phyloP scores from a whole-genome alignment of 2,329 filamentous ascomycete genomes.

The Colletotrichum sp. region DNA sequence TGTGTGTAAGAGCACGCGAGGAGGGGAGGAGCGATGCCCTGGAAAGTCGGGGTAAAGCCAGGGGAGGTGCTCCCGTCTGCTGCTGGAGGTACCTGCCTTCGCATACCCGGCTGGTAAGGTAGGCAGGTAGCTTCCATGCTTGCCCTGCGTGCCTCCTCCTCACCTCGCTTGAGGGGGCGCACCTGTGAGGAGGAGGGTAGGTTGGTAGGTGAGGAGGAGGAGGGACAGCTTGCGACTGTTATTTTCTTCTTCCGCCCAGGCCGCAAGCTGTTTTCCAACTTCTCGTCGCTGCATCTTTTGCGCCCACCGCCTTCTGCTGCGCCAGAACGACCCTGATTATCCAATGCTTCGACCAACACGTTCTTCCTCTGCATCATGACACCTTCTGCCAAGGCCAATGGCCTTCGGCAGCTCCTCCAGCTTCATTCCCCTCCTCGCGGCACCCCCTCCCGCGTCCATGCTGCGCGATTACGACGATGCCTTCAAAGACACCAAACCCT shows the following conservation, averaged over 20 bases:
- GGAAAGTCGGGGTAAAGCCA: conserved; percentile 2
- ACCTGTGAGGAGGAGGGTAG: background rate
- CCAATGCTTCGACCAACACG: background rate
- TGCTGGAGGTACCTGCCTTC: background rate
- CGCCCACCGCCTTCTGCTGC: background rate
- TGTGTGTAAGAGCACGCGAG: background rate
- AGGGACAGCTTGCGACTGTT: background rate
- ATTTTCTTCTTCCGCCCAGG: background rate
- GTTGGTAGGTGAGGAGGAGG: background rate
- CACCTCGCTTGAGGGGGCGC: background rate
- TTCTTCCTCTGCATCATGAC: conserved; percentile 2
- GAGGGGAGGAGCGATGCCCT: background rate
- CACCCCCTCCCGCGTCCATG: conserved; percentile 29
- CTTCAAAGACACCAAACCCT: background rate
- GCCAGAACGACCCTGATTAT: background rate
- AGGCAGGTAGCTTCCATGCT: background rate
- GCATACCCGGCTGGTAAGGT: background rate
- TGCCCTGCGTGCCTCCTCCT: background rate
- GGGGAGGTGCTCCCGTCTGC: background rate
- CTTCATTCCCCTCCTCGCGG: conserved; percentile 25
- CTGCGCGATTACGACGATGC: conserved; percentile 27
- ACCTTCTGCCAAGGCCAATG: conserved; percentile 25
- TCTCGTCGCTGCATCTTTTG: background rate
- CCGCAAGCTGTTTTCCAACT: background rate
- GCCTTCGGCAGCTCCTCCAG: conserved; percentile 26